phyloP scores from a whole-genome alignment of 1,284 basidiomycete species.

The Volvariella volvacea region DNA sequence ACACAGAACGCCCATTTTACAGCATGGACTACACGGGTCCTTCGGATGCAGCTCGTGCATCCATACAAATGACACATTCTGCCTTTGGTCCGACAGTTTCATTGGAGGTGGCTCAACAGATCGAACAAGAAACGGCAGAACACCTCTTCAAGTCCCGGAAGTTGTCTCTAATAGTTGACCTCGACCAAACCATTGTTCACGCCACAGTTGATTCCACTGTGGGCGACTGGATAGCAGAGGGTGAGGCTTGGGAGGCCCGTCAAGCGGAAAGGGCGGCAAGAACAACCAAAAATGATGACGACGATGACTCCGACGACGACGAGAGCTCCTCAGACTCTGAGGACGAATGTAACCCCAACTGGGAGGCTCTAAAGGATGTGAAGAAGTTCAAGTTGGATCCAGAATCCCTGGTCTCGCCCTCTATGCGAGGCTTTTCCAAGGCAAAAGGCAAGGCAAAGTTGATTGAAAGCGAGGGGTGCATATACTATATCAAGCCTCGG shows the following conservation, averaged over 20 bases:
- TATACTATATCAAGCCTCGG: slow-evolving; percentile 98
- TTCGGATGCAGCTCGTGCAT: slow-evolving; percentile 73
- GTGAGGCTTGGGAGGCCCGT: slow-evolving; percentile 64
- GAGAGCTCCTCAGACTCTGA: slow-evolving; percentile 31
- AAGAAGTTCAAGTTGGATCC: slow-evolving; percentile 82
- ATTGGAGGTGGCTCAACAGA: slow-evolving; percentile 81
- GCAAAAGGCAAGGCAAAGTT: slow-evolving; percentile 53
- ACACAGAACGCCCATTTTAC: slow-evolving; percentile 7
- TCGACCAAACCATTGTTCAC: slow-evolving; percentile 98
- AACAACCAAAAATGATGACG: slow-evolving; percentile 20
- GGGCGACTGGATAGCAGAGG: slow-evolving; percentile 92
- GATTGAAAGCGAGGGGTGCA: slow-evolving; percentile 73
- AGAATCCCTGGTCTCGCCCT: slow-evolving; percentile 59
- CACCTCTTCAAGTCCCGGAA: slow-evolving; percentile 73
- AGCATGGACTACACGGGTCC: slow-evolving; percentile 86
- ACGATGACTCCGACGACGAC: slow-evolving; percentile 33
- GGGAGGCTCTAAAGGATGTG: slow-evolving; percentile 84
- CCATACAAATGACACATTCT: slow-evolving; percentile 82
- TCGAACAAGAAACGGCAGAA: slow-evolving; percentile 78
- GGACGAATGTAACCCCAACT: slow-evolving; percentile 80
- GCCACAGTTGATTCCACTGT: slow-evolving; percentile 98
- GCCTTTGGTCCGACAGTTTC: slow-evolving; percentile 75
- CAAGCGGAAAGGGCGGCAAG: slow-evolving; percentile 33
- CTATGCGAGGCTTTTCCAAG: slow-evolving; percentile 22
- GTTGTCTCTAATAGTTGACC: slow-evolving; percentile 93